phyloP scores from a whole-genome alignment of 805 yeast species.

The Ogataea methanolica region DNA sequence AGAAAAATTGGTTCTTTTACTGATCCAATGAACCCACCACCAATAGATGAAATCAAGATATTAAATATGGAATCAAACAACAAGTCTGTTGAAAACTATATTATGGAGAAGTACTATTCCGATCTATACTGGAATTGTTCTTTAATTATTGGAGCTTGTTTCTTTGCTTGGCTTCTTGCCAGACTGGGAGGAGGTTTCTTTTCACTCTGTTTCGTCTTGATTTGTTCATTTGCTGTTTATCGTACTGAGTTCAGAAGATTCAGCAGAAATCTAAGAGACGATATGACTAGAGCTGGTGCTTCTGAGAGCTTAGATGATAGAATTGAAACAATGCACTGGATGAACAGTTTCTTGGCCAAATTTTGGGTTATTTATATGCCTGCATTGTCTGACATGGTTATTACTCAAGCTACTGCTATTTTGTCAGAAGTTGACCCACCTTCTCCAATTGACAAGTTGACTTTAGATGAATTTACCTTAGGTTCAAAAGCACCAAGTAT shows the following conservation, averaged over 20 bases:
- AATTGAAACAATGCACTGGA: slow-evolving; percentile 76
- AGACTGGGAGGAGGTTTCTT: slow-evolving; percentile 60
- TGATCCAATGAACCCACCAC: slow-evolving; percentile 23
- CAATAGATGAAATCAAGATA: slow-evolving; percentile 11
- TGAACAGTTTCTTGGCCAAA: slow-evolving; percentile 70
- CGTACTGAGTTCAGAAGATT: slow-evolving; percentile 72
- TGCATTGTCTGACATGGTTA: slow-evolving; percentile 70
- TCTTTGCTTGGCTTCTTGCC: slow-evolving; percentile 67
- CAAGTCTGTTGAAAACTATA: slow-evolving; percentile 48
- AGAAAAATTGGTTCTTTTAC: slow-evolving; percentile 29
- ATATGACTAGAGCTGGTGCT: slow-evolving; percentile 62
- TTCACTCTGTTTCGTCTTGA: slow-evolving; percentile 53
- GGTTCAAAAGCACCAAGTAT: slow-evolving; percentile 80
- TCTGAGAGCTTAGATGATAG: slow-evolving; percentile 57
- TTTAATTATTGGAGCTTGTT: slow-evolving; percentile 62
- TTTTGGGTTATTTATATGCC: slow-evolving; percentile 92
- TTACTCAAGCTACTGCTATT: slow-evolving; percentile 61
- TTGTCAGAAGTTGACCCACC: slow-evolving; percentile 76
- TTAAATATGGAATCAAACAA: slow-evolving; percentile 13
- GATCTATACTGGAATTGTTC: slow-evolving; percentile 72
- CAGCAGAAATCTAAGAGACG: slow-evolving; percentile 70
- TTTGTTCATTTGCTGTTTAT: slow-evolving; percentile 63
- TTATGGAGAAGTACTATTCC: slow-evolving; percentile 62
- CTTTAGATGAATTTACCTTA: slow-evolving; percentile 71
- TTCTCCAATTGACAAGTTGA: slow-evolving; percentile 69